Conservation (phyloP, 768 basidiomycete genomes). For the Suillus placidus region DNA sequence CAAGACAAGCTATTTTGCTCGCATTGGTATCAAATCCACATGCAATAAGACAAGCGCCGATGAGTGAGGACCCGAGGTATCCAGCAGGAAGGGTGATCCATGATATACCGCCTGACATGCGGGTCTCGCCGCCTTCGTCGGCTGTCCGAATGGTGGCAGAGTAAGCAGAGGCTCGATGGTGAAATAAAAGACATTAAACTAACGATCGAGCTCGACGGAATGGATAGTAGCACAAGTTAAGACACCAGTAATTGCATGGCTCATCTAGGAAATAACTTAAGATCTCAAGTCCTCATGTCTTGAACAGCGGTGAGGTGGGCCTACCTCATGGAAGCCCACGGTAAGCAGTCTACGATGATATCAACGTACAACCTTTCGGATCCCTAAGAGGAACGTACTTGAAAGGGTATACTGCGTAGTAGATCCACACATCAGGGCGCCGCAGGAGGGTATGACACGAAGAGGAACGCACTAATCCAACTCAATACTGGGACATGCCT, state of each 20-base stretch:
- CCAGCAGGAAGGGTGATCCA: constrained; percentile 86
- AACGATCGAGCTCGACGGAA: constrained; percentile 86
- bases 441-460: background rate
- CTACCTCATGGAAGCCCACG: constrained; percentile 87
- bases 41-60: constrained; percentile 84
- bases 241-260: constrained; percentile 79
- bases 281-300: constrained; percentile 1
- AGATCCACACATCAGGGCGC: constrained; percentile 12
- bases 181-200: constrained; percentile 30
- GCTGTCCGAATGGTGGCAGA: constrained; percentile 44
- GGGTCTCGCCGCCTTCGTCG: constrained; percentile 86
- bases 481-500: constrained; percentile 83
- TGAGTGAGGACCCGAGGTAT: constrained; percentile 82
- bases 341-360: constrained; percentile 62
- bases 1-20: constrained; percentile 79
- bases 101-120: constrained; percentile 83
- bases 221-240: constrained; percentile 86
- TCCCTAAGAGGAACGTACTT: constrained; percentile 60
- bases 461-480: constrained; percentile 61
- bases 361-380: background rate
- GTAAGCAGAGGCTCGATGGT: constrained; percentile 7
- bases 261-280: constrained; percentile 56
- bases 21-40: constrained; percentile 90
- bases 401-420: constrained; percentile 78
- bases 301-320: constrained; percentile 6